Evolutionary conservation across 345 rosid species (phyloP).

Genomic region (Salix udensis): DNA sequence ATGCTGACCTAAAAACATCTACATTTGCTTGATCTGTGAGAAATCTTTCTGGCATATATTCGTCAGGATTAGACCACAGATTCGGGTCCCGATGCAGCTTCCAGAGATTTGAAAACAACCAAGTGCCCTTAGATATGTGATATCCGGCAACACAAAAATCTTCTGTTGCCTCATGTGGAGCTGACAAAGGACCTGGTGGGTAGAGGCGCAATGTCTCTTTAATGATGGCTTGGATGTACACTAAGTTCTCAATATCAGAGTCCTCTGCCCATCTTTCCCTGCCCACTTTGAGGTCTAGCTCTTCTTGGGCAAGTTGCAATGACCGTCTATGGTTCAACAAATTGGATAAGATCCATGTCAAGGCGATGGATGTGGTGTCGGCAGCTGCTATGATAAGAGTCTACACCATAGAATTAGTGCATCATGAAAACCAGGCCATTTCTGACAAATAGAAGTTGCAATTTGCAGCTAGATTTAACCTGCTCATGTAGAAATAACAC

Average conservation of each 20-base stretch:
- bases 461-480: not conserved
- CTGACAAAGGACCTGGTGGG: not conserved
- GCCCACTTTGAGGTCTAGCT: slow-evolving; percentile 31
- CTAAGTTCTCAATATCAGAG: slow-evolving; percentile 32
- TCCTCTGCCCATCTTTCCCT: slow-evolving; percentile 1
- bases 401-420: slow-evolving; percentile 16
- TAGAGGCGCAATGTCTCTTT: slow-evolving; percentile 1
- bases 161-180: slow-evolving; percentile 17
- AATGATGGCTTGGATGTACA: too few relatives aligned
- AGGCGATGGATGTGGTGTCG: slow-evolving; percentile 37
- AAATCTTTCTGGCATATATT: slow-evolving; percentile 31
- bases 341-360: slow-evolving; percentile 43
- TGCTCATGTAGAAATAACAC: not conserved
- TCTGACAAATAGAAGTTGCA: not conserved
- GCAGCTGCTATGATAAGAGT: slow-evolving; percentile 47
- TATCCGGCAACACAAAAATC: slow-evolving; percentile 11
- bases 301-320: slow-evolving; percentile 37
- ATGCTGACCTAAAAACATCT: slow-evolving; percentile 19
- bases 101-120: slow-evolving; percentile 18
- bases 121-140: slow-evolving; percentile 19
- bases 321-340: slow-evolving; percentile 32
- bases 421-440: not conserved
- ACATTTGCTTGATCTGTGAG: not conserved
- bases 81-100: slow-evolving; percentile 26
- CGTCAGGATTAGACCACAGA: slow-evolving; percentile 19